Base-by-base conservation (phyloP, 345 rosid genomes). In the Erucastrum elatum region DNA sequence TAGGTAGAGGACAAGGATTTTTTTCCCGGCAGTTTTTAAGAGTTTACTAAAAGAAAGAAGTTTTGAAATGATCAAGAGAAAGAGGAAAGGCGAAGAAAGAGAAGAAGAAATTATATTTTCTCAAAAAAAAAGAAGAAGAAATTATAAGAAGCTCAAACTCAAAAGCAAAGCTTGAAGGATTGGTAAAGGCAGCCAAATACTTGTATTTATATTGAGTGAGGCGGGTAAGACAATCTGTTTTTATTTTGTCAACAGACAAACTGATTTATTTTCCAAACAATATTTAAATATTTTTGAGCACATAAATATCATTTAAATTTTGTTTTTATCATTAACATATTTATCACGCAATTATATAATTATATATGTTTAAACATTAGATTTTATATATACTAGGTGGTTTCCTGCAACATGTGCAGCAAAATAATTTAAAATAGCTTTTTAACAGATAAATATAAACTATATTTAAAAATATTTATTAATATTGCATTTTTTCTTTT, bases 121-220 rank as follows among this genome's bases (percentile, higher is more conserved):
- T 21, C 21, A 21, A 21, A 21, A 21, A 21, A 21, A 21, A 21
- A 49, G 4, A 33, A n/a, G 17, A 49, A n/a, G 46, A 12, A 41
- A 11, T 41, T 10, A 41, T 41, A 41, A 41, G 39, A 46, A 30
- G 71, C 73, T 72, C 82, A 66, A 59, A 41, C 63, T 59, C 64
- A 27, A 60, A 68, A 34, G 64, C 11, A 62, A 49, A 49, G 65
- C 63, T 67, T 72, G 65, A 33, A 34, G 82, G 8, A 10, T 41
- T 64, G 16, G 51, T 17, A 39, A 49, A 67, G 77, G 55, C 49
- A 7, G 68, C 34, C 69, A 66, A 44, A 46, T 44, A 60, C 76
- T 6, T 5, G 33, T 64, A 12, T 72, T 71, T 78, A 64, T 56
- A 77, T 15, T 17, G 76, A 71, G 66, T 2, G 26, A 64, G 58